phyloP scores from a whole-genome alignment of 257 asterid genomes.

The Solanum infundibuliforme region DNA sequence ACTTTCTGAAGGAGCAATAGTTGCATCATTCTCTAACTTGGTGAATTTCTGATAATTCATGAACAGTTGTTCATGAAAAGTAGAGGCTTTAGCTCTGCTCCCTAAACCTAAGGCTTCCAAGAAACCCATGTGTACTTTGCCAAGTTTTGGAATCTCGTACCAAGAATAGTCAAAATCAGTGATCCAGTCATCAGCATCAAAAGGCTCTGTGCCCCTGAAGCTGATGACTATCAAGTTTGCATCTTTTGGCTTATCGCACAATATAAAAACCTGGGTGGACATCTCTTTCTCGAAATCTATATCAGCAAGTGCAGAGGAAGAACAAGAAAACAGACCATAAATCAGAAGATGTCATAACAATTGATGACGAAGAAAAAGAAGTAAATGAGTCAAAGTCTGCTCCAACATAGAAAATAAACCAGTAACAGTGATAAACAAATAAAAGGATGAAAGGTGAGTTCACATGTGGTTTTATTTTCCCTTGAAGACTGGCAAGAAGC shows the following conservation, averaged over 20 bases:
- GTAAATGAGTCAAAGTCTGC: neutral
- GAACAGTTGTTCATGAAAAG: constrained; percentile 37
- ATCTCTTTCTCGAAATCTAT: constrained; percentile 65
- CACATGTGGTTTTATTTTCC: neutral
- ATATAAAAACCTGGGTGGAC: constrained; percentile 82
- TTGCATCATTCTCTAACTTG: constrained; percentile 5
- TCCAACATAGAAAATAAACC: neutral
- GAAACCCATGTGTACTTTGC: constrained; percentile 98
- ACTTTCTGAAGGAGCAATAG: constrained; percentile 2
- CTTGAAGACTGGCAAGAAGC: neutral
- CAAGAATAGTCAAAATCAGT: constrained; percentile 95
- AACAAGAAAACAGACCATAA: neutral
- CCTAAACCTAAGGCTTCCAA: constrained; percentile 94
- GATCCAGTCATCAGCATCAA: constrained; percentile 92
- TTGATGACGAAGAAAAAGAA: neutral
- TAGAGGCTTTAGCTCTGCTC: constrained; percentile 41
- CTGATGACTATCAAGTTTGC: constrained; percentile 66
- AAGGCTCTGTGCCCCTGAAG: constrained; percentile 96
- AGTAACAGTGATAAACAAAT: neutral
- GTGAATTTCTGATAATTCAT: neutral
- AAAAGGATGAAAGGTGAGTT: neutral
- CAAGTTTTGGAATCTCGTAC: constrained; percentile 78
- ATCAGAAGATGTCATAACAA: neutral
- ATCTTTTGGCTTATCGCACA: constrained; percentile 63
- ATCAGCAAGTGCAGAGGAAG: neutral